Evolutionary conservation across 768 basidiomycete genomes (phyloP).

Genomic region (Omphalotus guepiniiformis): DNA sequence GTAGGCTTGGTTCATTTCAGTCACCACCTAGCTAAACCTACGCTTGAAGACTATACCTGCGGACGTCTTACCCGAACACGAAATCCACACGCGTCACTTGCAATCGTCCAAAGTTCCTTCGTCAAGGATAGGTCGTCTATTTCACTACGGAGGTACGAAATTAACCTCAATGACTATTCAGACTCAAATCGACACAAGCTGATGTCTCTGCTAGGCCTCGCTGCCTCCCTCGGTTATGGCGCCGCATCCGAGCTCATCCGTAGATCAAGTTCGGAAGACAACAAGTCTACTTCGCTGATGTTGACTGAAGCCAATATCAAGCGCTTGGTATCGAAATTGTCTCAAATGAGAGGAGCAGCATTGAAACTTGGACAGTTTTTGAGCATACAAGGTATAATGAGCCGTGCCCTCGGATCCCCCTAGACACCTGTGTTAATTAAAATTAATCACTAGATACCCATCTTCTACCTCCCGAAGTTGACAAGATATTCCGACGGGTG

Average conservation of each 20-base stretch:
- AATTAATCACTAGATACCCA: slow-evolving; percentile 84
- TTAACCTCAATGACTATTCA: neutral
- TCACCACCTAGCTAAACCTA: no score
- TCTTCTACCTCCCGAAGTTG: slow-evolving; percentile 80
- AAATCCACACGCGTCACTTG: slow-evolving; percentile 37
- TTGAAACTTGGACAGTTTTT: slow-evolving; percentile 96
- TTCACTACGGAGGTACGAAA: slow-evolving; percentile 86
- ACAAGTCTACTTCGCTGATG: slow-evolving; percentile 47
- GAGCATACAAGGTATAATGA: slow-evolving; percentile 90
- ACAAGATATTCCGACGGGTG: slow-evolving; percentile 83
- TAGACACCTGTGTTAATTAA: neutral
- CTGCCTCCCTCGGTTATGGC: slow-evolving; percentile 84
- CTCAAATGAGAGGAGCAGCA: slow-evolving; percentile 94
- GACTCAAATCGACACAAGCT: neutral
- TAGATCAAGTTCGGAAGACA: slow-evolving; percentile 44
- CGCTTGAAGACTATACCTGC: no score
- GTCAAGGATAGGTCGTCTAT: slow-evolving; percentile 80
- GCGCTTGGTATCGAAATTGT: slow-evolving; percentile 87
- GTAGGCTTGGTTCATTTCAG: no score
- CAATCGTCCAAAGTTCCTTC: slow-evolving; percentile 89
- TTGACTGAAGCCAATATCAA: slow-evolving; percentile 91
- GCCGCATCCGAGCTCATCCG: slow-evolving; percentile 85
- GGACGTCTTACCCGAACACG: no score
- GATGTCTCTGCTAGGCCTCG: slow-evolving; percentile 58
- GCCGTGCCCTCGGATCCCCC: slow-evolving; percentile 28